These are phyloP conservation scores for Kwoniella shivajii DNA, from an alignment of 1,284 basidiomycete genomes.

Conservation along the genomic window DNA sequence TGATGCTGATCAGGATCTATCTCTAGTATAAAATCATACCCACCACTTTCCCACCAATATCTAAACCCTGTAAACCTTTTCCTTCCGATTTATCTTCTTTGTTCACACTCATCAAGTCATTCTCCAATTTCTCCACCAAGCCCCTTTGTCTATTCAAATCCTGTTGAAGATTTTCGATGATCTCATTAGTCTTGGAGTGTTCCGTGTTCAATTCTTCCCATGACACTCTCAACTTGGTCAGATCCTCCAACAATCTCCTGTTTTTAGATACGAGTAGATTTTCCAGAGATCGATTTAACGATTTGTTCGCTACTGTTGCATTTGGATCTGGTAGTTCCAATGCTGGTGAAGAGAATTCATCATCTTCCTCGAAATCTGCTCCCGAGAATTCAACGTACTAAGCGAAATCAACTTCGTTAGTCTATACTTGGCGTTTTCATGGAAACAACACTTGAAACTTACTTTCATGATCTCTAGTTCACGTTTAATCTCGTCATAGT, in stretches of 20 bases:
- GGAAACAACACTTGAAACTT: too few species aligned
- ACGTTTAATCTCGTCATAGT: constrained; percentile 95
- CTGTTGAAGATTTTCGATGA: constrained; percentile 62
- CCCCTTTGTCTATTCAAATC: constrained; percentile 75
- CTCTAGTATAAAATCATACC: constrained; percentile 24
- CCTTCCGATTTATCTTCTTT: constrained; percentile 30
- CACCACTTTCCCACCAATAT: constrained; percentile 62
- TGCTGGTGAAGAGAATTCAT: constrained; percentile 38
- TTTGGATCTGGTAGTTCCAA: constrained; percentile 82
- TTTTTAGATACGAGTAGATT: constrained; percentile 90
- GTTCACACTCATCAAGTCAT: constrained; percentile 81
- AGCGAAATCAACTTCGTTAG: too few species aligned
- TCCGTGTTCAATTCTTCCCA: constrained; percentile 75
- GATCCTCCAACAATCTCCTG: constrained; percentile 87
- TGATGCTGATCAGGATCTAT: too few species aligned
- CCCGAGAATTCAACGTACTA: constrained; percentile 93
- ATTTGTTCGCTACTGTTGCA: constrained; percentile 72
- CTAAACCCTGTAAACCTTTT: constrained; percentile 67
- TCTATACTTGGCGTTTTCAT: too few species aligned
- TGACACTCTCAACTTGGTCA: constrained; percentile 84
- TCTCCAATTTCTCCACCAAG: constrained; percentile 88
- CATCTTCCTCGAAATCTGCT: constrained; percentile 67
- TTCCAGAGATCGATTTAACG: constrained; percentile 81
- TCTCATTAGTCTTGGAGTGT: constrained; percentile 63
- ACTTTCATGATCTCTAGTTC: constrained; percentile 98